phyloP scores from a whole-genome alignment of 768 basidiomycete species.

The Russula olivacea region DNA sequence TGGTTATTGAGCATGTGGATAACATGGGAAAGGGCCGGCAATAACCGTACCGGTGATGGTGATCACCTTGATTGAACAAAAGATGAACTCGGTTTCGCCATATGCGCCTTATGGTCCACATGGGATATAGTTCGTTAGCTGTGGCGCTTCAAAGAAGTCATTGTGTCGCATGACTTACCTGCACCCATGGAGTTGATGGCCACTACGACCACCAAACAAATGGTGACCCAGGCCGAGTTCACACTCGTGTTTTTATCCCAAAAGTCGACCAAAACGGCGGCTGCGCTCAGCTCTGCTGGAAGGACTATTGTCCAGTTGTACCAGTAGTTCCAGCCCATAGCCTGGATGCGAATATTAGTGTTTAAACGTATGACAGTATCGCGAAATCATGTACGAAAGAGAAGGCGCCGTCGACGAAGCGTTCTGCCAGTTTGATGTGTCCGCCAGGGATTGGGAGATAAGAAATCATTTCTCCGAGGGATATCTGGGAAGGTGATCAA shows the following conservation, averaged over 20 bases:
- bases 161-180: slow-evolving; percentile 4
- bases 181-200: slow-evolving; percentile 18
- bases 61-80: slow-evolving; percentile 89
- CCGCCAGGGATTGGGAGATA: slow-evolving; percentile 75
- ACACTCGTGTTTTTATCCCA: slow-evolving; percentile 54
- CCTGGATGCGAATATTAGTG: slow-evolving; percentile 14
- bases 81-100: slow-evolving; percentile 81
- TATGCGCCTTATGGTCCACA: too few species aligned
- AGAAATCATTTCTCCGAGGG: slow-evolving; percentile 69
- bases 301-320: slow-evolving; percentile 60
- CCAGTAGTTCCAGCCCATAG: slow-evolving; percentile 51
- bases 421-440: slow-evolving; percentile 75
- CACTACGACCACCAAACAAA: slow-evolving; percentile 71
- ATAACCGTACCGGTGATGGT: slow-evolving; percentile 54
- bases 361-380: neutral
- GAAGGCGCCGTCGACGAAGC: slow-evolving; percentile 73
- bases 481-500: slow-evolving; percentile 39
- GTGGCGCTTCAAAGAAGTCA: too few species aligned
- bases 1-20: slow-evolving; percentile 8
- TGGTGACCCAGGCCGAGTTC: slow-evolving; percentile 72
- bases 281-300: slow-evolving; percentile 68
- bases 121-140: too few species aligned
- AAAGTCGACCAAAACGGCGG: slow-evolving; percentile 69
- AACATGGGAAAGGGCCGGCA: slow-evolving; percentile 34
- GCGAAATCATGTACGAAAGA: slow-evolving; percentile 36